Conservation (phyloP, 768 basidiomycete genomes). For the Cystobasidium ongulense region DNA sequence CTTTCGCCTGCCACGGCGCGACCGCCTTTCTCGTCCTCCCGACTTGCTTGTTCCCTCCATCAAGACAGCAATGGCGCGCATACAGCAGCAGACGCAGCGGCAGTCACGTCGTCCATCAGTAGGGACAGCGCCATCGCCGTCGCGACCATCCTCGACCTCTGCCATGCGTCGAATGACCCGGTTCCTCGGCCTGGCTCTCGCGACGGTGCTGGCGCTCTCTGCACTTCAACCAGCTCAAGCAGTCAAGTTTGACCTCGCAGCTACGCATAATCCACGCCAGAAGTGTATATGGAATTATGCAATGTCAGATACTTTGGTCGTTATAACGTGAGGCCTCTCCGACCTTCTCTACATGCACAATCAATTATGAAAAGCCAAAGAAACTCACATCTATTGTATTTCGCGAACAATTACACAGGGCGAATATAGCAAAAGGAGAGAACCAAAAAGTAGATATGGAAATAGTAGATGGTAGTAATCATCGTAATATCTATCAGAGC, state of each 20-base stretch:
- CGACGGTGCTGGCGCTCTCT: conserved; percentile 1
- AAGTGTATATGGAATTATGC: conserved; percentile 97
- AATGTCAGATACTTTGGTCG: conserved; percentile 75
- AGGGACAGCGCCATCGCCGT: not conserved
- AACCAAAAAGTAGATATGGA: conserved; percentile 72
- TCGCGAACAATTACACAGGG: conserved; percentile 46
- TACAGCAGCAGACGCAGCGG: not conserved
- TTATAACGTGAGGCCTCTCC: conserved; percentile 61
- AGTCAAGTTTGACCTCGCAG: conserved; percentile 75
- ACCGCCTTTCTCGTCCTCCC: not conserved
- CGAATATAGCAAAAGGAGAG: conserved; percentile 59
- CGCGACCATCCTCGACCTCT: not conserved
- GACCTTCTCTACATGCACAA: too few species aligned
- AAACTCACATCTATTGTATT: too few species aligned
- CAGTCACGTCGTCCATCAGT: not conserved
- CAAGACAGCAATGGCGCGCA: not conserved
- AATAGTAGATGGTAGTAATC: conserved; percentile 76
- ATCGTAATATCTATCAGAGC: conserved; percentile 79
- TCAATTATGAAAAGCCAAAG: too few species aligned
- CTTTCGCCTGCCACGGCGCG: not conserved
- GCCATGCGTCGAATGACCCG: not conserved
- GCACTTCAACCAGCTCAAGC: conserved; percentile 47
- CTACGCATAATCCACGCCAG: conserved; percentile 61
- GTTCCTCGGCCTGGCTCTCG: not conserved
- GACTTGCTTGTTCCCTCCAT: not conserved